These are phyloP conservation scores for Anacardium occidentale DNA, from an alignment of 345 rosid species.

Conservation along the genomic window DNA sequence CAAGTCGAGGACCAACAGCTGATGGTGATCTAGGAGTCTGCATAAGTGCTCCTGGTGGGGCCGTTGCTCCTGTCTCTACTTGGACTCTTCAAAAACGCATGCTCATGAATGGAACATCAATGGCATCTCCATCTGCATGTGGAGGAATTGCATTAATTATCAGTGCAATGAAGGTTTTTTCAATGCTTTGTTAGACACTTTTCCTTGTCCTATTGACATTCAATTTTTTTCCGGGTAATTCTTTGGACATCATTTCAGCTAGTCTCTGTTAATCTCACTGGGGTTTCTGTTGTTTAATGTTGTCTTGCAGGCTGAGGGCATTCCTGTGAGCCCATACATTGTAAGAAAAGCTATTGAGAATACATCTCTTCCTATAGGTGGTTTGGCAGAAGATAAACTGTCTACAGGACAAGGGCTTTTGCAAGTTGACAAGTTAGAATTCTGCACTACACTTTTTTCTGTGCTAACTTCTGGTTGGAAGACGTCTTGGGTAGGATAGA, in stretches of 20 bases:
- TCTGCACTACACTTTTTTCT: constrained; percentile 16
- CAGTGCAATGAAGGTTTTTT: constrained; percentile 90
- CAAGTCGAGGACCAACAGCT: constrained; percentile 95
- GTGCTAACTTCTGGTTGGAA: no score
- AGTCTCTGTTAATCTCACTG: constrained; percentile 10
- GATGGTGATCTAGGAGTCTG: constrained; percentile 97
- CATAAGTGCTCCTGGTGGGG: constrained; percentile 99
- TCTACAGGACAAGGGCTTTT: constrained; percentile 93
- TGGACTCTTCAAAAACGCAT: constrained; percentile 98
- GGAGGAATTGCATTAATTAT: constrained; percentile 90
- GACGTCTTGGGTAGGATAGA: no score
- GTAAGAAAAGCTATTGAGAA: constrained; percentile 92
- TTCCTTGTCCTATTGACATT: constrained; percentile 7
- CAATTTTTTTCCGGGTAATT: constrained; percentile 16
- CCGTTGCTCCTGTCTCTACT: constrained; percentile 98
- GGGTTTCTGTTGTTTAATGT: constrained; percentile 24
- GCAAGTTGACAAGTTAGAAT: constrained; percentile 89
- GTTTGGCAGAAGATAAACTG: constrained; percentile 76
- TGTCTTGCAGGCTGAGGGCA: constrained; percentile 66
- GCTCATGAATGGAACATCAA: constrained; percentile 99
- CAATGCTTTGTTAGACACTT: constrained; percentile 6
- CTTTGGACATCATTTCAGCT: constrained; percentile 11
- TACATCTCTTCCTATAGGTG: constrained; percentile 71
- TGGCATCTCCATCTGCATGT: constrained; percentile 99
- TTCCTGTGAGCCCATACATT: constrained; percentile 77